Base-by-base conservation (phyloP, 2,329 filamentous ascomycete species). In the Penicillium sp. region DNA sequence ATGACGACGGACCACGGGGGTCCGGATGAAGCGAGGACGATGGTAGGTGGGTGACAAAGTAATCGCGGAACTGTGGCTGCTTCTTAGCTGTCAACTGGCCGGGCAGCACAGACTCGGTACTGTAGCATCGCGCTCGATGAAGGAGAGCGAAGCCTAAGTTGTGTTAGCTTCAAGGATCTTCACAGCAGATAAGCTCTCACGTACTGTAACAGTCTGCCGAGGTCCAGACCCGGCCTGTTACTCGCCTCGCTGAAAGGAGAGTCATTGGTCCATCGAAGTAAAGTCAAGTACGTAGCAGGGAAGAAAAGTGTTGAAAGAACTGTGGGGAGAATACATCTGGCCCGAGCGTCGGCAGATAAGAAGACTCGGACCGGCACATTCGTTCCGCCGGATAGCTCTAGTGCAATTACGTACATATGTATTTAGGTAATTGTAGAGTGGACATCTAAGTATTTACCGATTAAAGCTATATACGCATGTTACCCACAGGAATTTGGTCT, bases 11-110 rank as follows among this genome's bases (percentile, higher is more conserved):
- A 22, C 80, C 77, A 53, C 86, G 82, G 35, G 89, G 89, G 74
- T 97, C 93, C 8, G 94, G 93, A 66, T 97, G 90, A 42, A 96
- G 82, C 4, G 92, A 97, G 14, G 91, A 95, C 17, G 91, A 96
- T 5, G 94, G 93, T 1, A 99, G 83, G 73, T 97, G 91, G 9
- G 94, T 96, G 57, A 97, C 90, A 74, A 99, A 99, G 79, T 99
- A 97, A 66, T 95, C 91, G 78, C 97, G 91, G 74, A 97, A 97
- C 60, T 75, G 73, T 6, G 61, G 63, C 45, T 84, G 82, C 50
- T 75, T 77, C 54, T 65, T 67, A 22, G 44, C 33, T 31, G 47
- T 41, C 30, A 56, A 53, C 19, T 47, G 52, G 35, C 50, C 48
- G 26, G 58, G 59, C 16, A 54, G 26, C 19, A 57, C 42, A 38